Evolutionary conservation across 345 rosid species (phyloP).

Genomic region (Gossypium sturtianum): DNA sequence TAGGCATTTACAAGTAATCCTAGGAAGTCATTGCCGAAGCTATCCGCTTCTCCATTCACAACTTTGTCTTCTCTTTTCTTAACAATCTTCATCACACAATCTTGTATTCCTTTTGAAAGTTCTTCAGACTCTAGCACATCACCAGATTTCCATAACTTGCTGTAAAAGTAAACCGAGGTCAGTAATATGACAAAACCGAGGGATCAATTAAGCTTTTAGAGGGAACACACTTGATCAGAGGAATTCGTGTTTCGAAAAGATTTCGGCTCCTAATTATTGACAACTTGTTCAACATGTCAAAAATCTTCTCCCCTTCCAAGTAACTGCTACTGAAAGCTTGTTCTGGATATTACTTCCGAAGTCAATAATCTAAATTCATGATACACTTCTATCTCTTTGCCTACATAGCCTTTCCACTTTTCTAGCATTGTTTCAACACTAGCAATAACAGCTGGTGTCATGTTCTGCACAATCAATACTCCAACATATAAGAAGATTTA

Average conservation of each 20-base stretch:
- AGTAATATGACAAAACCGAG: no score
- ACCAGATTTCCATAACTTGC: background rate
- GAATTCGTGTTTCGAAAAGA: background rate
- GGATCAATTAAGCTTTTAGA: no score
- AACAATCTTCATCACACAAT: background rate
- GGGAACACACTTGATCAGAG: background rate
- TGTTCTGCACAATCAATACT: constrained; percentile 12
- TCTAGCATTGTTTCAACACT: constrained; percentile 43
- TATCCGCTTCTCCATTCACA: background rate
- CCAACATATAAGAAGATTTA: background rate
- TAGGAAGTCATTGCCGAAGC: background rate
- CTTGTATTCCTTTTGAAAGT: background rate
- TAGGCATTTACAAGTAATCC: background rate
- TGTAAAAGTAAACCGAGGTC: background rate
- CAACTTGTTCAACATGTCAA: constrained; percentile 29
- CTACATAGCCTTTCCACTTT: constrained; percentile 30
- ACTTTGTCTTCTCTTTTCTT: background rate
- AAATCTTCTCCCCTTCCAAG: constrained; percentile 34
- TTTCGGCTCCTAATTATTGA: background rate
- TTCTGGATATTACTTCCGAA: constrained; percentile 41
- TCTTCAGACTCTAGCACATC: background rate
- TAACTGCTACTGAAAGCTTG: constrained; percentile 47
- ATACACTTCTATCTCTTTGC: constrained; percentile 33
- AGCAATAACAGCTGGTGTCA: constrained; percentile 32
- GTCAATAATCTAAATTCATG: constrained; percentile 35